These are phyloP conservation scores for Closterium sp. DNA, from an alignment of 139 green algal genomes.

Conservation along the genomic window DNA sequence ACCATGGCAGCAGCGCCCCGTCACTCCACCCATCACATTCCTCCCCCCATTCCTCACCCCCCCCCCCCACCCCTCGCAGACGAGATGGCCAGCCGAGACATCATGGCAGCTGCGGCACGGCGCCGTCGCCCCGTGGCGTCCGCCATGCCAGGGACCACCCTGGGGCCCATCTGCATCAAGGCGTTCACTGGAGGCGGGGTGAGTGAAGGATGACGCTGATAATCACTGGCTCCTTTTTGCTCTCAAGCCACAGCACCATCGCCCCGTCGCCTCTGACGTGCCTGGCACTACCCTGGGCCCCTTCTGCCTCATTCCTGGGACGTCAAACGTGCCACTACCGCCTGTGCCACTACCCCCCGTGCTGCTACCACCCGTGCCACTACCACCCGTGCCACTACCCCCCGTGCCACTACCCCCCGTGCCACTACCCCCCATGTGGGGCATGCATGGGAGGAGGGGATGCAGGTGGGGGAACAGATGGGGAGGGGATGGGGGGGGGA, in stretches of 20 bases:
- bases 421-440: no score
- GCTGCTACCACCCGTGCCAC: no score
- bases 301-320: constrained; percentile 80
- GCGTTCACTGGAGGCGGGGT: constrained; percentile 65
- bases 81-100: constrained; percentile 28
- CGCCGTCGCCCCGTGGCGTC: constrained; percentile 19
- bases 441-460: no score
- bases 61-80: background rate
- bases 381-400: no score
- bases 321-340: no score
- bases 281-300: constrained; percentile 89
- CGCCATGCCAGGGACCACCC: constrained; percentile 92
- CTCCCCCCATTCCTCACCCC: background rate
- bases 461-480: no score
- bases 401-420: no score
- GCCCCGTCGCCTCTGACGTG: constrained; percentile 68
- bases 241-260: no score
- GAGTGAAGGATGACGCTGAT: background rate
- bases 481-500: constrained; percentile 64
- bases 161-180: constrained; percentile 80
- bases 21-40: no score
- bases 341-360: no score
- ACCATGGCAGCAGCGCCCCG: no score
- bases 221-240: no score
- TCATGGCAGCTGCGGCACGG: background rate